phyloP scores from a whole-genome alignment of 176 grass and related monocot genomes.

The Raddia guianensis region DNA sequence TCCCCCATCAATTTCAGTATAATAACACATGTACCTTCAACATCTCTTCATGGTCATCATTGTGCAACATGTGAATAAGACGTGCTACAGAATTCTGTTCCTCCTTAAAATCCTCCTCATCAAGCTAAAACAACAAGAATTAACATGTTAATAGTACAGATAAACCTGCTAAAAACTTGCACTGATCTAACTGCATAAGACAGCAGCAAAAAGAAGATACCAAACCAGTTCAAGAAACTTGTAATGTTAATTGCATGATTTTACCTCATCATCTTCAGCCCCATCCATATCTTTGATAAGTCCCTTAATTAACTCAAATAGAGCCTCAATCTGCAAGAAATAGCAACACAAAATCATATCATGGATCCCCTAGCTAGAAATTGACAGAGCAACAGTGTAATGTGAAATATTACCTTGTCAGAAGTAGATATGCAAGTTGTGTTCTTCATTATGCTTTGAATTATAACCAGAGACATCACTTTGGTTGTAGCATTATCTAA shows the following conservation, averaged over 20 bases:
- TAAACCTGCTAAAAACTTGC: constrained; percentile 28
- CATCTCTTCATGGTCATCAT: constrained; percentile 97
- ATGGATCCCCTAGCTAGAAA: constrained; percentile 12
- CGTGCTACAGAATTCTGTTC: constrained; percentile 96
- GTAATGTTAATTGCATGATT: constrained; percentile 22
- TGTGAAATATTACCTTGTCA: constrained; percentile 76
- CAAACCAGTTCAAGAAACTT: constrained; percentile 14
- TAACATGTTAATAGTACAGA: constrained; percentile 8
- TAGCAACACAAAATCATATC: constrained; percentile 22
- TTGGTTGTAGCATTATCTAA: constrained; percentile 95
- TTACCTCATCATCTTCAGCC: constrained; percentile 83
- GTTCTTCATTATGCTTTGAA: constrained; percentile 99
- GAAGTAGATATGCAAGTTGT: constrained; percentile 85
- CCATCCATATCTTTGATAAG: constrained; percentile 94
- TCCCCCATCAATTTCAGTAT: constrained; percentile 23
- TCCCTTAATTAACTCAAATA: constrained; percentile 96
- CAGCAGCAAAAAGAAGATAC: constrained; percentile 14
- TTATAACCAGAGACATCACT: constrained; percentile 98
- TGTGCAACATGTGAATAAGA: constrained; percentile 96
- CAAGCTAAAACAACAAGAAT: constrained; percentile 55
- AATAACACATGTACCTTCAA: constrained; percentile 74
- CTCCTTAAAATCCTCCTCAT: constrained; percentile 99
- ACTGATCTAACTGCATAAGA: constrained; percentile 20
- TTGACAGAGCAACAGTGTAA: constrained; percentile 8
- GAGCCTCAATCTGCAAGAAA: constrained; percentile 77